Percentiles rank a stretch among this genome's conserved stretches.
Conservation (phyloP, 257 asterid genomes). For the Knoxia roxburghii region DNA sequence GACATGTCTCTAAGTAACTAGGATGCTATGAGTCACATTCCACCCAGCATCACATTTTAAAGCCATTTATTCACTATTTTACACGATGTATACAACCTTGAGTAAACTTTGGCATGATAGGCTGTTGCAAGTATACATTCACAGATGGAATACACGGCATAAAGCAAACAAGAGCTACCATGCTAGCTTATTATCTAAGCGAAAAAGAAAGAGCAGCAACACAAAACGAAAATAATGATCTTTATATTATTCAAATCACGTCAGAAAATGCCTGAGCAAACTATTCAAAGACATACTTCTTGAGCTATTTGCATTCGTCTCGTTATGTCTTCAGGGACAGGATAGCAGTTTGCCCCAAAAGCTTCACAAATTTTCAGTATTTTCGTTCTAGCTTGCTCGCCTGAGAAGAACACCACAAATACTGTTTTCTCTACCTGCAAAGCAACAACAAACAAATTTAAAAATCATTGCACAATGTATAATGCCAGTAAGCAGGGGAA, state of each 20-base stretch:
- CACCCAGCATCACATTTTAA: background rate
- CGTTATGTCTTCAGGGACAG: constrained; percentile 81
- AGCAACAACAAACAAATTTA: background rate
- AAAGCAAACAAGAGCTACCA: background rate
- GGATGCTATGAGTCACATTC: background rate
- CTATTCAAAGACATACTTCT: constrained; percentile 58
- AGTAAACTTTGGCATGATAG: background rate
- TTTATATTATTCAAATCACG: background rate
- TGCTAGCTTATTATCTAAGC: background rate
- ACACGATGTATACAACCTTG: background rate
- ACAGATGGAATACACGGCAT: background rate
- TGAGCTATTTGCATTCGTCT: constrained; percentile 76
- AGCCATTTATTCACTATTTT: background rate
- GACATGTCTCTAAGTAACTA: background rate
- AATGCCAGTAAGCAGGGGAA: constrained; percentile 15
- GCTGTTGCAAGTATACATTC: background rate
- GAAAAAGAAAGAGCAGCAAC: background rate
- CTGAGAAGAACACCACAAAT: constrained; percentile 95
- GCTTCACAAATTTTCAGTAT: constrained; percentile 95
- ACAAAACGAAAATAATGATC: background rate
- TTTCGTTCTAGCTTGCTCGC: constrained; percentile 94
- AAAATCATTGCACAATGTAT: constrained; percentile 15
- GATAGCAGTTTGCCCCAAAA: constrained; percentile 94
- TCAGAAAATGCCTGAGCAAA: constrained; percentile 3
- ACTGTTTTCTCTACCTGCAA: constrained; percentile 93